These are phyloP conservation scores for Penicillium expansum DNA, from an alignment of 2,329 filamentous ascomycete species.

Conservation along the genomic window DNA sequence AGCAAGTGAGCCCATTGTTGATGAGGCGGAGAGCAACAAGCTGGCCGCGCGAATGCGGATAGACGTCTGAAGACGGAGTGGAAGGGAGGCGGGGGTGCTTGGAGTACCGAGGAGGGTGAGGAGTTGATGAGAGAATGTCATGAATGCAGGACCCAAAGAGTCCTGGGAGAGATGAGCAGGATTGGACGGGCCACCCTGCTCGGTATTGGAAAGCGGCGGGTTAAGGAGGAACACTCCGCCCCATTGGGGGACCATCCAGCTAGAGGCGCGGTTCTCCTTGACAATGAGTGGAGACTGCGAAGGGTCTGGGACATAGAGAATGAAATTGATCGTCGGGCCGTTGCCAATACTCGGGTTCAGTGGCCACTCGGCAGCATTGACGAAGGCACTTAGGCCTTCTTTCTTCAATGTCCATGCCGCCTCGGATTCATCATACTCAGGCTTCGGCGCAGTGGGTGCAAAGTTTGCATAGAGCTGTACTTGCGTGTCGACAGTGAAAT, in stretches of 20 bases:
- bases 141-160: slow-evolving; percentile 72
- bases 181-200: slow-evolving; percentile 32
- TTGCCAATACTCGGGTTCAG: slow-evolving; percentile 88
- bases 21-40: slow-evolving; percentile 82
- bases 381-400: slow-evolving; percentile 87
- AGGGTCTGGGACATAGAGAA: slow-evolving; percentile 80
- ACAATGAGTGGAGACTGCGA: slow-evolving; percentile 59
- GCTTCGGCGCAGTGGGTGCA: slow-evolving; percentile 59
- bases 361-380: slow-evolving; percentile 98
- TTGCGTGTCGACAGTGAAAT: slow-evolving; percentile 94
- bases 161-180: slow-evolving; percentile 58
- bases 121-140: slow-evolving; percentile 88
- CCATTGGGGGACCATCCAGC: slow-evolving; percentile 97
- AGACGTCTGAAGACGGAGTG: slow-evolving; percentile 78
- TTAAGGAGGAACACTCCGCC: slow-evolving; percentile 73
- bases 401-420: slow-evolving; percentile 70
- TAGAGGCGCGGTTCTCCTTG: slow-evolving; percentile 61
- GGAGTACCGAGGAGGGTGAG: slow-evolving; percentile 84
- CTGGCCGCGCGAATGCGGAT: slow-evolving; percentile 82
- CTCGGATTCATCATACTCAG: slow-evolving; percentile 52
- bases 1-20: slow-evolving; percentile 88
- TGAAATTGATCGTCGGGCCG: slow-evolving; percentile 93
- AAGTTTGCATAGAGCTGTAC: slow-evolving; percentile 84
- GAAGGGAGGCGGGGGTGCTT: slow-evolving; percentile 71
- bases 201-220: slow-evolving; percentile 38